Base-by-base conservation (phyloP, 176 grass and related monocot species). In the Avena atlantica region DNA sequence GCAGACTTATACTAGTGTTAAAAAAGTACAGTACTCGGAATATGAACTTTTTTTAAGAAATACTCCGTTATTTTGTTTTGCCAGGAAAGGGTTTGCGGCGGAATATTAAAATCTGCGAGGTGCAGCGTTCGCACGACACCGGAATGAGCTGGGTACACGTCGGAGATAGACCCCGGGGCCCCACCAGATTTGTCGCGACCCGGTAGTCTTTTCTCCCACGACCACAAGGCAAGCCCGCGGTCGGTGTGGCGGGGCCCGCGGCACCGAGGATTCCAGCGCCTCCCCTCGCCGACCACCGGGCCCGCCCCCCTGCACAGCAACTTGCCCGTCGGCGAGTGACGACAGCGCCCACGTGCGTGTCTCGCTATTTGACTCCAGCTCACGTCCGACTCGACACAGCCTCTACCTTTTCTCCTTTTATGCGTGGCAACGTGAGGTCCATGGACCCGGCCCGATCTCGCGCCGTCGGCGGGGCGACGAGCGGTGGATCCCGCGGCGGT, bases 81-180 rank as follows among this genome's bases (percentile, higher is more conserved):
- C 3, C 31, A 34, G 31, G 31, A 42, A 42, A 42, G 5, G 40
- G 40, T 42, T 42, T 42, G 40, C 40, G 40, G 40, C 40, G 40
- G 5, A 42, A 42, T 42, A 42, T 42, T 42, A 42, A 42, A 42
- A 42, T 42, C 6, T 42, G 40, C 45, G 6, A 57, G 62, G 23
- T 29, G 62, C 64, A 36, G 64, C 29, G 6, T 68, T 17, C 29
- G 15, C 15, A 9, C 65, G 48, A 29, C 45, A 49, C 6, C 9
- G 73, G 48, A 0, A 53, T 76, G 74, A 52, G 74, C 74, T 76
- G 74, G 74, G 23, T 76, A 29, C 74, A 76, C 74, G 74, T 76
- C 74, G 74, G 74, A 76, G 74, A 76, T 53, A 76, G 74, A 76
- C 50, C 4, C 23, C 3, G 0, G 21, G 72, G 2, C 3, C 49